These are phyloP conservation scores for Trichomonas vaginalis DNA, from an alignment of 208 protist genomes.

Conservation along the genomic window DNA sequence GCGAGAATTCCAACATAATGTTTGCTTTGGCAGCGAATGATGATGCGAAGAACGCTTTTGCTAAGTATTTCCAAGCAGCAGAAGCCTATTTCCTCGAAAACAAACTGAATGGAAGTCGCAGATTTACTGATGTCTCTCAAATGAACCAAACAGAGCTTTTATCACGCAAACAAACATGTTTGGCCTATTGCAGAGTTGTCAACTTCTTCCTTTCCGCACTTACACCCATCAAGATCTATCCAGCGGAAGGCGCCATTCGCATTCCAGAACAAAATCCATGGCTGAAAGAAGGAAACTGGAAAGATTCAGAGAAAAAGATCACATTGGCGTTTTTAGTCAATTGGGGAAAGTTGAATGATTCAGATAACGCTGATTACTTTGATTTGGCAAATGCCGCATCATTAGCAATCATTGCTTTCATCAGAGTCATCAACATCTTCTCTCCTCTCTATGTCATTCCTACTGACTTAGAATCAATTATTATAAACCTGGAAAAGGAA, in stretches of 20 bases:
- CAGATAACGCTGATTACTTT: background rate
- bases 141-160: background rate
- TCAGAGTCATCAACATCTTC: background rate
- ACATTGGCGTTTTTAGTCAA: background rate
- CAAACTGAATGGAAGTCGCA: background rate
- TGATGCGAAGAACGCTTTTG: background rate
- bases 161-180: background rate
- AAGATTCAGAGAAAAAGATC: no score
- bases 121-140: background rate
- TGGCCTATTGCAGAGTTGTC: background rate
- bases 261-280: background rate
- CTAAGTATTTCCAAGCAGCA: background rate
- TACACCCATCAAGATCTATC: background rate
- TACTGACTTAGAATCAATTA: background rate
- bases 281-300: background rate
- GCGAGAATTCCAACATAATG: background rate
- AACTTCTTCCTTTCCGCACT: background rate
- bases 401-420: background rate
- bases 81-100: background rate
- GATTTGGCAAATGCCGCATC: background rate
- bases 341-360: background rate
- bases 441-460: background rate
- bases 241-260: background rate
- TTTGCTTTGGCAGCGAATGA: background rate
- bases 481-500: background rate